These are phyloP conservation scores for Linnemannia elongata DNA, from an alignment of 192 early-diverging fungal genomes.

Conservation along the genomic window DNA sequence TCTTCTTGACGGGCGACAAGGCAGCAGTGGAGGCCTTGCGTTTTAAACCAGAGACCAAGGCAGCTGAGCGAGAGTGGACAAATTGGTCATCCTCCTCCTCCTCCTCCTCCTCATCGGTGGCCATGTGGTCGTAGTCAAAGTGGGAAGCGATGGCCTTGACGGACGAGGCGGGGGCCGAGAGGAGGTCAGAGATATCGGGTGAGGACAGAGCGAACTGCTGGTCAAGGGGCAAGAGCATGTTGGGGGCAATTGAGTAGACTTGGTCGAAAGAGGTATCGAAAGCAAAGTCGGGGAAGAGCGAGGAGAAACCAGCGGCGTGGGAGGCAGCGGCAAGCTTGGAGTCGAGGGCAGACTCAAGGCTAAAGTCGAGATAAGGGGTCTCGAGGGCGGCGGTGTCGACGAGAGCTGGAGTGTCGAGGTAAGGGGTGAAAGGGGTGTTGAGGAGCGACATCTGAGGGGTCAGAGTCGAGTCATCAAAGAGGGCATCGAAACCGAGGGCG, in stretches of 20 bases:
- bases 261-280: constrained; percentile 20
- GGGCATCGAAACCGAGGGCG: constrained; percentile 41
- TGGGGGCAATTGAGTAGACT: constrained; percentile 31
- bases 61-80: constrained; percentile 45
- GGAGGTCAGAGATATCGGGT: constrained; percentile 1
- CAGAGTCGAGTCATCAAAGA: constrained; percentile 29
- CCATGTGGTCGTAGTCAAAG: constrained; percentile 13
- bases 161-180: constrained; percentile 26
- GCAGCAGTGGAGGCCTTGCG: constrained; percentile 24
- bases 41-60: constrained; percentile 50
- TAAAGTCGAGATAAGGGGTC: constrained; percentile 27
- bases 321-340: constrained; percentile 9
- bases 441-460: constrained; percentile 23
- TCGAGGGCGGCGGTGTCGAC: constrained; percentile 25
- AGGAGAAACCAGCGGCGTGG: constrained; percentile 1
- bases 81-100: constrained; percentile 36
- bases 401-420: constrained; percentile 38
- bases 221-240: constrained; percentile 29
- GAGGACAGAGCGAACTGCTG: not conserved
- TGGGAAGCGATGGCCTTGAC: constrained; percentile 5
- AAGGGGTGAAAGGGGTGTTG: constrained; percentile 45
- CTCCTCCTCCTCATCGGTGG: constrained; percentile 19
- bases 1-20: constrained; percentile 26
- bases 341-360: constrained; percentile 6
- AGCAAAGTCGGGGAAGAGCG: constrained; percentile 43